Base-by-base conservation (phyloP, 768 basidiomycete genomes). In the Ephemerocybe angulata region DNA sequence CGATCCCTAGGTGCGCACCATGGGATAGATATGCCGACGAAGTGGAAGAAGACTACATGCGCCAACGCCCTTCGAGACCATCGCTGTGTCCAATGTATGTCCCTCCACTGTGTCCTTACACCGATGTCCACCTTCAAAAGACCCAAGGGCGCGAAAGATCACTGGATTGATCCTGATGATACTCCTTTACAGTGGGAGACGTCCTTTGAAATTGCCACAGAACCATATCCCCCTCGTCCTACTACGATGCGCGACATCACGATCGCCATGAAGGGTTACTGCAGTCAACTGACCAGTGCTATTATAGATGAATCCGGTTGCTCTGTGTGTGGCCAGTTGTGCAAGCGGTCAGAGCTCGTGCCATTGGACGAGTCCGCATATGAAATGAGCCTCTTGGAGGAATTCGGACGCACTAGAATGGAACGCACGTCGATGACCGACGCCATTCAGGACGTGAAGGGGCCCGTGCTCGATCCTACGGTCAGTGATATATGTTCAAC, bases 261-360 rank as follows among this genome's bases (percentile, higher is more conserved):
- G 3, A 4, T 3, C 8, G 24, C 22, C 6, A 31, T 52, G 22
- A 12, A 25, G 11, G 27, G 6, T 17, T 52, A 42, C 40, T 41
- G 38, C 17, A 4, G 3, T 11, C 15, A 40, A 12, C 21, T 52
- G 25, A 17, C 15, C 12, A 48, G 33, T 4, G 35, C 25, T 13
- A 13, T 22, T 4, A 35, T 54, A 3, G 53, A 54, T 19, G 53
- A 54, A 27, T 15, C 4, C n/a, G 47, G 48, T 3, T 44, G 41
- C 12, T 11, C 30, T 12, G 53, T 54, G 7, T 54, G 53, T 40
- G 53, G 28, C 3, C 43, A 54, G 31, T 28, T 54, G 12, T 13
- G 3, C 15, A 15, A 5, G 10, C 29, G 22, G n/a, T 31, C 6
- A 13, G 22, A 24, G 31, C 12, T 54, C 4, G 8, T 17, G 5